A percentile compares a stretch with the other conserved stretches of the same genome.
phyloP scores from a whole-genome alignment of 805 yeast species.

The Zygosaccharomyces pseudorouxii region DNA sequence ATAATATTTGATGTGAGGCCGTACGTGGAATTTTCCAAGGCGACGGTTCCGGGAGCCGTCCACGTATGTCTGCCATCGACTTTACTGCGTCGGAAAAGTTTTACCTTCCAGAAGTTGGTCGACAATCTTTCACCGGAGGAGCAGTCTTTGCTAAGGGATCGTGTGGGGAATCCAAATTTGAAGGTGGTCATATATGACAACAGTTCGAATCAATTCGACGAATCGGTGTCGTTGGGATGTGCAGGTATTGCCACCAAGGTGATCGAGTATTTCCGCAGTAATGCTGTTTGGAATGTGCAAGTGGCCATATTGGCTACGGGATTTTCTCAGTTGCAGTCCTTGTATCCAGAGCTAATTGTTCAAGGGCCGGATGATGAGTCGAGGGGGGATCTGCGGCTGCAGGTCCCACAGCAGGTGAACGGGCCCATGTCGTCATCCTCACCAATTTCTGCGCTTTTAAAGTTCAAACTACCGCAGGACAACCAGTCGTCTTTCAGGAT shows the following conservation, averaged over 20 bases:
- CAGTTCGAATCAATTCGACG: constrained; percentile 20
- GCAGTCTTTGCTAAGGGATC: constrained; percentile 10
- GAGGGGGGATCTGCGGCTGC: constrained; percentile 7
- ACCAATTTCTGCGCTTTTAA: constrained; percentile 31
- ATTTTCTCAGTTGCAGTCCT: constrained; percentile 16
- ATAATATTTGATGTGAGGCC: constrained; percentile 63
- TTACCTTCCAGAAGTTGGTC: constrained; percentile 57
- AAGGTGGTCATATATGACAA: constrained; percentile 29
- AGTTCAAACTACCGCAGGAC: constrained; percentile 30
- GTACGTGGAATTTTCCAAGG: constrained; percentile 61
- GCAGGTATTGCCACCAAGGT: constrained; percentile 29
- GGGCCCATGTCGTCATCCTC: constrained; percentile 32
- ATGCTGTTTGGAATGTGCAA: not conserved
- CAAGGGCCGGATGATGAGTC: constrained; percentile 7
- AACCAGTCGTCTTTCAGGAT: constrained; percentile 24
- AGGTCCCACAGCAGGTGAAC: constrained; percentile 9
- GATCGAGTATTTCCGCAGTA: constrained; percentile 12
- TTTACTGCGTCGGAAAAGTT: constrained; percentile 67
- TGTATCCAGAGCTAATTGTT: constrained; percentile 17
- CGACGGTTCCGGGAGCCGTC: constrained; percentile 56
- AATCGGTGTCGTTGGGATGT: constrained; percentile 25
- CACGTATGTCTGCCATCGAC: constrained; percentile 91
- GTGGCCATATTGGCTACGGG: constrained; percentile 25
- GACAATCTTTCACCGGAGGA: constrained; percentile 56
- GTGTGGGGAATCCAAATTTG: constrained; percentile 13